Evolutionary conservation across 306 rosid genomes (phyloP).

Genomic region (Hippophae tibetana): DNA sequence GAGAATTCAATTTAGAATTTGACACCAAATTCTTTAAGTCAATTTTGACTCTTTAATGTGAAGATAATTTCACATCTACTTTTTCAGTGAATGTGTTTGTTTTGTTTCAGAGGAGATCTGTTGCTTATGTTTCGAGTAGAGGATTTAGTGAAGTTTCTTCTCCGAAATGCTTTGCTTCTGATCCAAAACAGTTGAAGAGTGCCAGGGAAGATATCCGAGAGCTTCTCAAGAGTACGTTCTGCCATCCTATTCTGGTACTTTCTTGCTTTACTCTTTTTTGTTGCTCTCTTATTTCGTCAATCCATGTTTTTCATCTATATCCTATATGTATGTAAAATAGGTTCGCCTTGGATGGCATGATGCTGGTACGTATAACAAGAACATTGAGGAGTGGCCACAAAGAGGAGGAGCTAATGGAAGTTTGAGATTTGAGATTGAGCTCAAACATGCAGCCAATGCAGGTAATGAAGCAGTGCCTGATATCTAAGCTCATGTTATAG

Average conservation of each 20-base stretch:
- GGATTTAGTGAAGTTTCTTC: slow-evolving; percentile 35
- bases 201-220: slow-evolving; percentile 77
- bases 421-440: slow-evolving; percentile 82
- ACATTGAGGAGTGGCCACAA: slow-evolving; percentile 89
- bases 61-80: no score
- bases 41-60: no score
- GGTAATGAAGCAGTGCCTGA: slow-evolving; percentile 36
- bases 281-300: neutral
- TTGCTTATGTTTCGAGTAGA: slow-evolving; percentile 33
- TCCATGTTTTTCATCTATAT: neutral
- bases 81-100: neutral
- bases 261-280: neutral
- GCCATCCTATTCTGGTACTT: slow-evolving; percentile 79
- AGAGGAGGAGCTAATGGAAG: slow-evolving; percentile 96
- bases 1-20: no score
- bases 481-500: slow-evolving; percentile 6
- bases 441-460: slow-evolving; percentile 88
- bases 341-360: slow-evolving; percentile 98
- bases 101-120: slow-evolving; percentile 33
- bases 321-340: slow-evolving; percentile 27
- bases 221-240: slow-evolving; percentile 60
- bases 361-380: slow-evolving; percentile 88
- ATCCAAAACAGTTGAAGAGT: slow-evolving; percentile 71
- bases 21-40: no score
- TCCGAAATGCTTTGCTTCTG: slow-evolving; percentile 56